phyloP scores from a whole-genome alignment of 352 stramenopile genomes.

The Phytophthora cactorum region DNA sequence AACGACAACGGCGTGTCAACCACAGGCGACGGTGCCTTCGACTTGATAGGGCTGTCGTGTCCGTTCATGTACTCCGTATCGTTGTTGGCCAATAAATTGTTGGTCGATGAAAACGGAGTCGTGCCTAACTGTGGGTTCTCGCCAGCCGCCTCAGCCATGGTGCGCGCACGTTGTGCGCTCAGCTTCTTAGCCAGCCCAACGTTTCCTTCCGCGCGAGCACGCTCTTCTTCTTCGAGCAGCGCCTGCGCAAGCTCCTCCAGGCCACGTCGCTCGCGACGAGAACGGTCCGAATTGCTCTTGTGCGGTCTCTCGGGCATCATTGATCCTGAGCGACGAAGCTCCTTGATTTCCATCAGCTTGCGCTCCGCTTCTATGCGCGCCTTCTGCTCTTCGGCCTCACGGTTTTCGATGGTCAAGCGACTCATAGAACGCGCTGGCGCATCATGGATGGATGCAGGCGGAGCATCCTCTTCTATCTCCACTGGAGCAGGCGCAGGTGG shows the following conservation, averaged over 20 bases:
- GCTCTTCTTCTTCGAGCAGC: conserved; percentile 80
- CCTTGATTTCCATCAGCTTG: conserved; percentile 85
- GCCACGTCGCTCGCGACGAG: conserved; percentile 71
- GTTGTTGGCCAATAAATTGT: conserved; percentile 37
- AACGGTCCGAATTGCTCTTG: conserved; percentile 67
- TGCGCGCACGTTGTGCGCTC: conserved; percentile 76
- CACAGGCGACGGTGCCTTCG: conserved; percentile 21
- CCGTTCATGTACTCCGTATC: conserved; percentile 35
- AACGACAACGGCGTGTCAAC: conserved; percentile 34
- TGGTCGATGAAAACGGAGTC: conserved; percentile 52
- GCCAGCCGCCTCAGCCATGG: conserved; percentile 62
- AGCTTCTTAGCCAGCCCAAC: conserved; percentile 79
- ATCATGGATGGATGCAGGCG: conserved; percentile 32
- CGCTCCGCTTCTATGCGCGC: conserved; percentile 80
- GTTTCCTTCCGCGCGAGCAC: conserved; percentile 79
- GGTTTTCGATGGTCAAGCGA: conserved; percentile 51
- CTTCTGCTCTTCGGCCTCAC: conserved; percentile 76
- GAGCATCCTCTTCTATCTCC: conserved; percentile 31
- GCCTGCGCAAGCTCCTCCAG: conserved; percentile 84
- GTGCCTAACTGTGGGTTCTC: conserved; percentile 44
- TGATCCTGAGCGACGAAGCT: conserved; percentile 69
- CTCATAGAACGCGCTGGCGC: conserved; percentile 39
- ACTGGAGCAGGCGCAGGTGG: conserved; percentile 25
- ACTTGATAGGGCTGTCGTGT: conserved; percentile 25
- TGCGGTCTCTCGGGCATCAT: conserved; percentile 67